Evolutionary conservation across 208 protist species (phyloP).

Genomic region (Hexamita inflata): DNA sequence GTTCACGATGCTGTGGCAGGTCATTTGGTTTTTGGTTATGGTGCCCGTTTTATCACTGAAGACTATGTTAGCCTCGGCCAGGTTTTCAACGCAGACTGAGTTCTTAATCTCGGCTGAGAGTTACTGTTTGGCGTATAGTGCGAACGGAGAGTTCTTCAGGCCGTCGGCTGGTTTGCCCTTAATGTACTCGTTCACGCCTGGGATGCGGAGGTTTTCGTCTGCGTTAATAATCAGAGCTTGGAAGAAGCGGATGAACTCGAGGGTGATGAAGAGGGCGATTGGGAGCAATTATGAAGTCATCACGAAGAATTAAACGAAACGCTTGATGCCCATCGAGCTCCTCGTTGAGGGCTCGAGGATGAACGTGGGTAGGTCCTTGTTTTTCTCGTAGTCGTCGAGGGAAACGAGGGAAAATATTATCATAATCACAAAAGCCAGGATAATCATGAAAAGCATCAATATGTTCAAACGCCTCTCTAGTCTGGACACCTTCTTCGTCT

Average conservation of each 20-base stretch:
- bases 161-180: neutral
- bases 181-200: no score
- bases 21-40: conserved; percentile 83
- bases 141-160: neutral
- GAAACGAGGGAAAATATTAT: neutral
- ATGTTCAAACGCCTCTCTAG: neutral
- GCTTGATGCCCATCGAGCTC: neutral
- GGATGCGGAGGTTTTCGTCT: neutral
- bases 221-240: neutral
- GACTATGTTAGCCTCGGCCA: conserved; percentile 83
- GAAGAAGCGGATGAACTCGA: neutral
- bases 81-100: conserved; percentile 61
- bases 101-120: neutral
- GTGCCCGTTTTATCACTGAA: conserved; percentile 94
- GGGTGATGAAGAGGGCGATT: conserved; percentile 16
- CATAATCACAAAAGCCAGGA: neutral
- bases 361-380: no score
- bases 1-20: conserved; percentile 45
- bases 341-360: neutral
- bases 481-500: neutral
- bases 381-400: neutral
- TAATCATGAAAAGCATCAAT: neutral
- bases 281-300: conserved; percentile 6
- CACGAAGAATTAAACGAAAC: neutral
- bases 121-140: neutral